Evolutionary conservation across 2,329 filamentous ascomycete genomes (phyloP).

Genomic region (Clarireedia paspali): DNA sequence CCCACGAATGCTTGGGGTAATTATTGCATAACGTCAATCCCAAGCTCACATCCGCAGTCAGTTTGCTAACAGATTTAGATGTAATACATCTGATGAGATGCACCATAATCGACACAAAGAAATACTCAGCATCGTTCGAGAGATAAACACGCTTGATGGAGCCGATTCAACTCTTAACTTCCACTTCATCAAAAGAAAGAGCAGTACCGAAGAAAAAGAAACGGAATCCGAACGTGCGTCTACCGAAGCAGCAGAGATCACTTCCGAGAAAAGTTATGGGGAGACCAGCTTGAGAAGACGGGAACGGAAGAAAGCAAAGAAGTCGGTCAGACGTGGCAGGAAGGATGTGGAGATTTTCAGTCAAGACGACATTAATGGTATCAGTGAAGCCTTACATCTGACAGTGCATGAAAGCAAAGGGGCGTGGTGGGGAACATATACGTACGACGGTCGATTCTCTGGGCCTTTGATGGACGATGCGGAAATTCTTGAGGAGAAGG

Average conservation of each 20-base stretch:
- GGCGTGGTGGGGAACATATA: slow-evolving; percentile 22
- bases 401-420: slow-evolving; percentile 24
- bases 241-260: slow-evolving; percentile 14
- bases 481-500: neutral
- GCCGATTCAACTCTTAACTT: neutral
- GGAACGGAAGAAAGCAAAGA: slow-evolving; percentile 24
- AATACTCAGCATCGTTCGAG: slow-evolving; percentile 23
- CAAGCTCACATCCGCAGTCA: neutral
- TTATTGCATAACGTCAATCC: neutral
- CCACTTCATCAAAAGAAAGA: neutral
- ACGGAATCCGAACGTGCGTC: slow-evolving; percentile 1
- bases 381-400: slow-evolving; percentile 26
- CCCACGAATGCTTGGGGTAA: slow-evolving; percentile 27
- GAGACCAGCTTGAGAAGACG: slow-evolving; percentile 16
- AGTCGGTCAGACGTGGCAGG: slow-evolving; percentile 9
- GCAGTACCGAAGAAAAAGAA: neutral
- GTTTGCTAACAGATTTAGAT: slow-evolving; percentile 18
- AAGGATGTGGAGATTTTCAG: slow-evolving; percentile 18
- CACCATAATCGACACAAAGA: slow-evolving; percentile 27
- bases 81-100: slow-evolving; percentile 27
- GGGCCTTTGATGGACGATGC: neutral
- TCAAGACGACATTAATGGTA: slow-evolving; percentile 21
- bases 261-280: slow-evolving; percentile 14
- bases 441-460: slow-evolving; percentile 12
- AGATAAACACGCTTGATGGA: slow-evolving; percentile 21